These are phyloP conservation scores for Lantana camara DNA, from an alignment of 257 asterid species.

Conservation along the genomic window DNA sequence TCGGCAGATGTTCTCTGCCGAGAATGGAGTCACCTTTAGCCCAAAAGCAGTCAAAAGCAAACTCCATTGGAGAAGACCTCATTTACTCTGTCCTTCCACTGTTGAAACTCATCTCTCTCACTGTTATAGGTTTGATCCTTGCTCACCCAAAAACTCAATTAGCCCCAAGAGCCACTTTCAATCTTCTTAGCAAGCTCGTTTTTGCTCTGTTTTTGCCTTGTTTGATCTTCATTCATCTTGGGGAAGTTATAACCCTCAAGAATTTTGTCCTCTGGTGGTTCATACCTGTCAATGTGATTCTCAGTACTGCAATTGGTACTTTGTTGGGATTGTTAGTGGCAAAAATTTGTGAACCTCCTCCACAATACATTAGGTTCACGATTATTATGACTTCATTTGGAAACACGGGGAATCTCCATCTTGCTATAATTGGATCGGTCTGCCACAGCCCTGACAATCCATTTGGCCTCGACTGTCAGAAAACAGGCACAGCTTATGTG, in stretches of 20 bases:
- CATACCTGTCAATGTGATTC: conserved; percentile 81
- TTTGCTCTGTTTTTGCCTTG: conserved; percentile 90
- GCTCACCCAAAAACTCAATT: conserved; percentile 76
- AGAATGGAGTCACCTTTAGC: conserved; percentile 40
- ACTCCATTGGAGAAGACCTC: conserved; percentile 48
- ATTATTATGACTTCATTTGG: conserved; percentile 89
- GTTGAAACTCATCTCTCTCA: conserved; percentile 71
- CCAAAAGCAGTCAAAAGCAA: conserved; percentile 14
- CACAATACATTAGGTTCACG: conserved; percentile 71
- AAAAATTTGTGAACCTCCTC: conserved; percentile 71
- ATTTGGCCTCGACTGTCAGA: conserved; percentile 67
- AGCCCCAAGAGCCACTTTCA: conserved; percentile 83
- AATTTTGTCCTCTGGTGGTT: conserved; percentile 88
- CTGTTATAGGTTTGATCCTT: conserved; percentile 74
- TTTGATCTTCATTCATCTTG: conserved; percentile 77
- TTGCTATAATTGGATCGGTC: conserved; percentile 81
- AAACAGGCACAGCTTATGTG: conserved; percentile 78
- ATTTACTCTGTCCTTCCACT: conserved; percentile 68
- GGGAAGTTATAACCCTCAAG: conserved; percentile 71
- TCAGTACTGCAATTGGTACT: conserved; percentile 83
- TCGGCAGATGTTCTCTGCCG: no score
- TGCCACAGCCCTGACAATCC: conserved; percentile 70
- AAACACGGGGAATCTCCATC: conserved; percentile 90
- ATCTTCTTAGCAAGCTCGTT: conserved; percentile 90
- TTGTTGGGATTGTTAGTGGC: conserved; percentile 74